Evolutionary conservation across 176 grass and related monocot species (phyloP), one percentile per base, ranked within the genome.

Genomic region (Cocos nucifera): DNA sequence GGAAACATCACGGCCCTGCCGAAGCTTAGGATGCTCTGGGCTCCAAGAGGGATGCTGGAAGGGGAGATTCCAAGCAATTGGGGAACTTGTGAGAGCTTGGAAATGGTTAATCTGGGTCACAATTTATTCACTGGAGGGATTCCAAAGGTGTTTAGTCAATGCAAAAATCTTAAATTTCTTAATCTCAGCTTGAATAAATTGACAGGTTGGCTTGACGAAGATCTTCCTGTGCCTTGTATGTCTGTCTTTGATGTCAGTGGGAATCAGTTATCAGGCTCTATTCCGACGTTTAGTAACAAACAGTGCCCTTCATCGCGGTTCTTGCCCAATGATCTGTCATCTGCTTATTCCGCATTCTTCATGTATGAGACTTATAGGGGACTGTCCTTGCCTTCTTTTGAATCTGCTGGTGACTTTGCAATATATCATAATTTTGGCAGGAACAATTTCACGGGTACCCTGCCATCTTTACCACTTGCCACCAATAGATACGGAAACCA

Each of bases 171-270:
- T 54, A 69, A 72, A 54, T 82, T 76, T 72, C 54, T 82, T 58
- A 76, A 82, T 58, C 63, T 82, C 54, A 82, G 79, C 59, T 76
- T 59, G 19, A 82, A 82, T 53, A 76, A 71, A 66, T 65, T 82
- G 74, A 61, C 66, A 1, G 79, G 79, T 76, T 53, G 15, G 61
- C 53, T 82, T 51, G 6, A 15, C 54, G 53, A 56, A 35, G 59
- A 66, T 25, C 55, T 82, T 53, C 56, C 60, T 5, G 59, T 82
- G 29, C 58, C 68, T 76, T 82, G 72, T 39, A 82, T 71, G 66
- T 53, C 50, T 59, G 52, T 76, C 35, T 82, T 82, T 66, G 79
- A 82, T 76, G 27, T 76, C 17, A 82, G 79, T 18, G 53, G 30
- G 9, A 82, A 82, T 62, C 57, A 61, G 26, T 68, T 81, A 18